These are phyloP conservation scores for Chaetoceros muelleri DNA, from an alignment of 108 stramenopile species.

Conservation along the genomic window DNA sequence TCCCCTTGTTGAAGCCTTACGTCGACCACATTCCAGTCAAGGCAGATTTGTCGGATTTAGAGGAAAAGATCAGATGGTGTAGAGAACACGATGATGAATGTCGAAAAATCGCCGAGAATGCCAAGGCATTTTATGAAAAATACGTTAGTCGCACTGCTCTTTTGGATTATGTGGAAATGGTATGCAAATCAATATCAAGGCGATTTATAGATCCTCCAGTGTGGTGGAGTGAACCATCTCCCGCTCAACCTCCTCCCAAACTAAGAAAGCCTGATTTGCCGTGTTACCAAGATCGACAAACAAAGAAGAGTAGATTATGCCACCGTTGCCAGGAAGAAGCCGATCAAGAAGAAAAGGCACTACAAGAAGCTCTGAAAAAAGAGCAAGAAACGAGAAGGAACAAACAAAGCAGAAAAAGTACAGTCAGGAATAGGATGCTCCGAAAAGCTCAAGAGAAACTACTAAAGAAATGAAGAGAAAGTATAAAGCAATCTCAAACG, in stretches of 20 bases:
- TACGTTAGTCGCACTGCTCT: conserved; percentile 71
- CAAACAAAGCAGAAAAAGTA: conserved; percentile 21
- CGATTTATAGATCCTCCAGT: conserved; percentile 60
- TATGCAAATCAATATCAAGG: conserved; percentile 63
- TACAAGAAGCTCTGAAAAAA: conserved; percentile 33
- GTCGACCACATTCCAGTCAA: conserved; percentile 97
- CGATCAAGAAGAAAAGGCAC: conserved; percentile 36
- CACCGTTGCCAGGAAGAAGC: conserved; percentile 61
- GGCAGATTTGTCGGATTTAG: conserved; percentile 90
- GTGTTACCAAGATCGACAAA: conserved; percentile 54
- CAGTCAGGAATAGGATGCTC: conserved; percentile 38
- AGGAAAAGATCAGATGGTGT: conserved; percentile 96
- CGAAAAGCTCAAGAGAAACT: conserved; percentile 19
- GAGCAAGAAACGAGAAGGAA: conserved; percentile 34
- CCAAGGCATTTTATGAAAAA: conserved; percentile 70
- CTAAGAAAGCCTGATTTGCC: conserved; percentile 53
- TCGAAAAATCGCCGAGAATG: conserved; percentile 72
- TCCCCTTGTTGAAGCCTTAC: conserved; percentile 90
- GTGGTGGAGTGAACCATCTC: conserved; percentile 58
- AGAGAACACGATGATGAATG: conserved; percentile 93
- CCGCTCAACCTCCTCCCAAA: conserved; percentile 36
- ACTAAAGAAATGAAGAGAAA: conserved; percentile 1
- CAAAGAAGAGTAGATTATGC: conserved; percentile 45
- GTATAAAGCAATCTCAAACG: conserved; percentile 8
- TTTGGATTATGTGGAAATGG: conserved; percentile 93